Base-by-base conservation (phyloP, 192 early-diverging fungal genomes). In the Podila clonocystis region DNA sequence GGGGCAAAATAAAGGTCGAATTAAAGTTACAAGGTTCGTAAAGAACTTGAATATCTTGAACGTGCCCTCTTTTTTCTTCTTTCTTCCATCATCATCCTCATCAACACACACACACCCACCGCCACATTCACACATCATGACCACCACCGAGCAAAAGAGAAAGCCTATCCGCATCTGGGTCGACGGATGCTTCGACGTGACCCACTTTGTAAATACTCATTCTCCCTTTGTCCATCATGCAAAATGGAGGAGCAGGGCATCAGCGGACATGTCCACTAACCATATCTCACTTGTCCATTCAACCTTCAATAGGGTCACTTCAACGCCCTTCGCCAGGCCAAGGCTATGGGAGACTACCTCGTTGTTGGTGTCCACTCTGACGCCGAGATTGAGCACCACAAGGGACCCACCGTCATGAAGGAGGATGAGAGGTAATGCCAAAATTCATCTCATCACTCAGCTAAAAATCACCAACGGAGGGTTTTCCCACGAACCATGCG, bases 291-390 rank as follows among this genome's bases (percentile, higher is more conserved):
- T 67, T 70, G 31, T n/a, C 34, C 30, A n/a, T 63, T 45, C 13
- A 4, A 34, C 33, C 34, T 45, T 6, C 62, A 34, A 45, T 9
- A 38, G 36, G 77, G 77, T 12, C 97, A 99, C 77, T 95, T 97
- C 33, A 99, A 99, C 82, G 97, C 97, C 55, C 85, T 99, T 71
- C 91, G 97, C 66, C 97, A 98, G 93, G 97, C 97, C 26, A 95
- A 93, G 84, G 93, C 91, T 60, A 97, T 99, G 92, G 96, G 96
- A 67, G 97, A 97, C 75, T 94, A 91, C 76, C 87, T 99, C 20
- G 92, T 99, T 19, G 97, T 97, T 7, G 97, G 97, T 60, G 97
- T 99, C 45, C 97, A 97, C 89, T 97, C 95, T 50, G 97, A 99
- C 75, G 91, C 87, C 65, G 95, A 97, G 74, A 95, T 99, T 71